Base-by-base conservation (phyloP, 2,329 filamentous ascomycete genomes). In the Trichophaea hybrida region DNA sequence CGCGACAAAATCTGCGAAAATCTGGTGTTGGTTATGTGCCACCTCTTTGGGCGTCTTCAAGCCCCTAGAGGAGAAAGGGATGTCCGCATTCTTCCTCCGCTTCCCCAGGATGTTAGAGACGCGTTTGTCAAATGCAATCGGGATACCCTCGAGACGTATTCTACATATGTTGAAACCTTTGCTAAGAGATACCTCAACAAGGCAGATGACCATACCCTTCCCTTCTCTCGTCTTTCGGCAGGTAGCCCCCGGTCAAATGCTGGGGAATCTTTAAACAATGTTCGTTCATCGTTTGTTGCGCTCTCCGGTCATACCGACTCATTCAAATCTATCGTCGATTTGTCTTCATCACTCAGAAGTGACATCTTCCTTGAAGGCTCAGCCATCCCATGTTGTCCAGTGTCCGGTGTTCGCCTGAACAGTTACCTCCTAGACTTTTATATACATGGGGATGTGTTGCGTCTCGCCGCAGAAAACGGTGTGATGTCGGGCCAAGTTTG, bases 361-460 rank as follows among this genome's bases (percentile, higher is more conserved):
- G 85, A 81, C 0, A 80, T 91, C 0, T 89, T 88, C 73, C 77
- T 91, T 0, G 86, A 91, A 67, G 79, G 86, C 67, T 78, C 83
- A 0, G 82, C 84, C 1, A 80, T 91, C 31, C 86, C 86, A 0
- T 80, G 85, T 68, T 75, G 89, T 4, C 76, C 77, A 4, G 72
- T 87, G 8, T 73, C 81, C 32, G 79, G 84, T 57, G 3, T 24
- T 2, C 78, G 78, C 0, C 75, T 82, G 61, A 87, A 87, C 64
- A 81, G 82, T 0, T 86, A 86, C 68, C 72, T 90, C 0, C 81
- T 84, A 61, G 84, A 90, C 70, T 91, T 89, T 71, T 89, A 80
- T 75, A 85, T 81, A 70, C 82, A 90, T 66, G 85, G 85, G 2
- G 80, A 84, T 67, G 70, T 82, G 24, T 69, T 75, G 1, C 77